Base-by-base conservation (phyloP, 2,329 filamentous ascomycete species). In the Ophiostoma sp. region DNA sequence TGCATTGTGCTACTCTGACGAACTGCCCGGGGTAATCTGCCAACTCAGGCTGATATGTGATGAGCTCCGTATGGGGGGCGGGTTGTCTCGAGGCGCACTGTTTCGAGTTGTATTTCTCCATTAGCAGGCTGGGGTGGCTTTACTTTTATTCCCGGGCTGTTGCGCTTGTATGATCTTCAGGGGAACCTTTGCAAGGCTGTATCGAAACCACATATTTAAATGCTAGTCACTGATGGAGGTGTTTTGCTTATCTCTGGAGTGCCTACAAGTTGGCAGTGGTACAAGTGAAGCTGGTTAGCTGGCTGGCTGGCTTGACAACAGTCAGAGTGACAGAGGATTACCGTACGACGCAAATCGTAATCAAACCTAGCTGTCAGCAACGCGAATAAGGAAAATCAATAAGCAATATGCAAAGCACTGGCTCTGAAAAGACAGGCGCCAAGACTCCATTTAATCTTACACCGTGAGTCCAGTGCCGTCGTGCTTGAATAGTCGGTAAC, bases 101-200 rank as follows among this genome's bases (percentile, higher is more conserved):
- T 60, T 60, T 60, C 55, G 55, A 36, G 55, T 60, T 60, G 55
- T 60, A 60, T 60, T 60, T 14, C 52, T 60, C 55, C 55, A 38
- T 60, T 27, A 60, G 55, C 27, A 11, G 11, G 36, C 18, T 38
- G n/a, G n/a, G 52, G 9, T 27, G 52, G 18, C 55, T 38, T 11
- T 60, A 36, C 27, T 58, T 4, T 38, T 27, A 18, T 38, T 14
- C 55, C 55, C 27, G 27, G 27, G 27, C 27, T 27, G 27, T 27
- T 27, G 55, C 36, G 55, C 27, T 12, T 36, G 52, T 27, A 60
- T 60, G 55, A 60, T 60, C 55, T 60, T 60, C 55, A 60, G 55
- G 55, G 27, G 55, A 60, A 47, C 11, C 27, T 47, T 11, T 14
- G 27, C 55, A 60, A 60, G 55, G 55, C 55, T 60, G 55, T 60